Evolutionary conservation across 2,329 filamentous ascomycete genomes (phyloP).

Genomic region (Colletotrichum cordylinicola): DNA sequence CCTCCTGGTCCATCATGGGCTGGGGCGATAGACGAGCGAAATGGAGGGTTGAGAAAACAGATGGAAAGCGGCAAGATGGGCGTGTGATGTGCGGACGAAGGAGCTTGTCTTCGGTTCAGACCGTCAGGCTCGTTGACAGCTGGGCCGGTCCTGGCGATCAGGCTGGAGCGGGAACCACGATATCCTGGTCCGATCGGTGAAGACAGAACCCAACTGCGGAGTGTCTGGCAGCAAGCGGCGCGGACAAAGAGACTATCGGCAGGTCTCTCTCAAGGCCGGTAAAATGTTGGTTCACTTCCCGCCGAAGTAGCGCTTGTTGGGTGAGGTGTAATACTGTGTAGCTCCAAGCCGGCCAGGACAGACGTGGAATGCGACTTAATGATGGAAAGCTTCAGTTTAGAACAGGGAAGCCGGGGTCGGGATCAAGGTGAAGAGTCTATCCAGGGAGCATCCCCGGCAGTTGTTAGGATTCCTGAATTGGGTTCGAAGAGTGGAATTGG

Average conservation of each 20-base stretch:
- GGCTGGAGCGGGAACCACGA: constrained; percentile 2
- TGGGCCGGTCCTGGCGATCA: constrained; percentile 16
- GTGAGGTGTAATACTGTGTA: not conserved
- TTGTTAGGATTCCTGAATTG: not conserved
- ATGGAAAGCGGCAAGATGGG: not conserved
- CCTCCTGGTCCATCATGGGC: not conserved
- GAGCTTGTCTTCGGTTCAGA: not conserved
- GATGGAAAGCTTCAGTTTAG: not conserved
- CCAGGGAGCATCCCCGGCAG: not conserved
- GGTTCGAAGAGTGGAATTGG: not conserved
- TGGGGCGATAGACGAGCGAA: not conserved
- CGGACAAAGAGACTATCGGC: not conserved
- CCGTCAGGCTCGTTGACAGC: not conserved
- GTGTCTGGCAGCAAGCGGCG: constrained; percentile 2
- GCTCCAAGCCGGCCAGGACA: not conserved
- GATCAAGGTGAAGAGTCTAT: not conserved
- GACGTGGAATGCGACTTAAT: not conserved
- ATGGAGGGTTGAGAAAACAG: not conserved
- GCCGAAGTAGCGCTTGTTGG: not conserved
- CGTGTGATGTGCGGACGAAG: not conserved
- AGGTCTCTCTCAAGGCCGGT: not conserved
- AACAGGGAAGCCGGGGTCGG: not conserved
- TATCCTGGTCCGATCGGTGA: not conserved
- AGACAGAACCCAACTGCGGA: constrained; percentile 8
- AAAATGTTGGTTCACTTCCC: not conserved